Evolutionary conservation across 2,329 filamentous ascomycete genomes (phyloP).

Genomic region (Emydomyces testavorans): DNA sequence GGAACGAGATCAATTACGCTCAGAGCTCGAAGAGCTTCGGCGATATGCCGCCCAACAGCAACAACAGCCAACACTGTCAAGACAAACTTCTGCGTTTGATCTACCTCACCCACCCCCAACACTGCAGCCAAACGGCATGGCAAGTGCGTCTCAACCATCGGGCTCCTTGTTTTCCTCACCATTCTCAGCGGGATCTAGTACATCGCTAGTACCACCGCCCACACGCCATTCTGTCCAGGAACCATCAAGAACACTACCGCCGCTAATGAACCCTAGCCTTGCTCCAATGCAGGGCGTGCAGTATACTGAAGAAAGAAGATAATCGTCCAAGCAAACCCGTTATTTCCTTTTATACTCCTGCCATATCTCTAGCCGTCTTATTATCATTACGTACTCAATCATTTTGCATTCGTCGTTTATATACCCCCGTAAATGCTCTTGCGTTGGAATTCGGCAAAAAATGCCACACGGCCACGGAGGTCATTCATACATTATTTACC

Average conservation of each 20-base stretch:
- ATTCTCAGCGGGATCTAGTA: slow-evolving; percentile 14
- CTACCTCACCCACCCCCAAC: slow-evolving; percentile 21
- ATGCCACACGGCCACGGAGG: too few relatives aligned
- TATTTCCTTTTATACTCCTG: not conserved
- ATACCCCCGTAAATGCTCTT: too few relatives aligned
- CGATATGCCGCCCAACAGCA: slow-evolving; percentile 16
- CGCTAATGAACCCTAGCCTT: slow-evolving; percentile 35
- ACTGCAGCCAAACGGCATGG: slow-evolving; percentile 25
- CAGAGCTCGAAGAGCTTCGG: slow-evolving; percentile 28
- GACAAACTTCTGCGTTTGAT: slow-evolving; percentile 24
- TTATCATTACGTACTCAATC: too few relatives aligned
- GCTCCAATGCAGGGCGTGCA: slow-evolving; percentile 42
- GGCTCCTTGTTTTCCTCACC: slow-evolving; percentile 18
- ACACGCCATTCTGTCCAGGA: slow-evolving; percentile 28
- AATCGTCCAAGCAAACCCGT: slow-evolving; percentile 12
- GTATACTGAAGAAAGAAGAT: slow-evolving; percentile 40
- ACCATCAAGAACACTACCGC: slow-evolving; percentile 37
- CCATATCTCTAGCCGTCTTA: not conserved
- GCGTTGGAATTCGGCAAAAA: too few relatives aligned
- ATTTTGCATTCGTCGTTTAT: too few relatives aligned
- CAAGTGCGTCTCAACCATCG: slow-evolving; percentile 19
- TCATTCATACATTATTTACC: too few relatives aligned
- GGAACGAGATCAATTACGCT: slow-evolving; percentile 29
- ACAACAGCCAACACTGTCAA: slow-evolving; percentile 31
- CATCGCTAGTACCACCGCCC: slow-evolving; percentile 21